Conservation (phyloP, 2,329 filamentous ascomycete genomes). For the Aureobasidium vineae region DNA sequence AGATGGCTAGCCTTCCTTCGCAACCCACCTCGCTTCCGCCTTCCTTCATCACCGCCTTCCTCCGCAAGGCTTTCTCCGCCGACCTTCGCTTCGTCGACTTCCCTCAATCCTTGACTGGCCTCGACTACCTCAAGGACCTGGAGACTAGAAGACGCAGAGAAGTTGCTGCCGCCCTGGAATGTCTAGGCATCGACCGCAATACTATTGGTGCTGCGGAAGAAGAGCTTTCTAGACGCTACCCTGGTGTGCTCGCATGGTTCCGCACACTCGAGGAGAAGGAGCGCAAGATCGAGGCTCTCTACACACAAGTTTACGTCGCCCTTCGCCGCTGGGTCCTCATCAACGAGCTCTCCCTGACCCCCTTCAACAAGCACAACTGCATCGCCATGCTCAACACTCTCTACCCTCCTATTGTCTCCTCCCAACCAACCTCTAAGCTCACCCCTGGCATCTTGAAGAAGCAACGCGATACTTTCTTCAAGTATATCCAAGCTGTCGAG, state of each 20-base stretch:
- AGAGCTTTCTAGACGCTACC: conserved; percentile 52
- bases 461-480: conserved; percentile 62
- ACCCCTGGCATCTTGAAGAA: conserved; percentile 52
- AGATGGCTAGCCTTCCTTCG: conserved; percentile 58
- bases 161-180: conserved; percentile 53
- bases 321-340: conserved; percentile 65
- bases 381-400: conserved; percentile 67
- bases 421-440: conserved; percentile 53
- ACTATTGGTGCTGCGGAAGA: conserved; percentile 49
- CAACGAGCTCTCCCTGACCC: conserved; percentile 61
- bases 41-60: conserved; percentile 61
- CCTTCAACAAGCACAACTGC: conserved; percentile 65
- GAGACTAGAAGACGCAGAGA: conserved; percentile 61
- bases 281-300: conserved; percentile 54
- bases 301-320: conserved; percentile 61
- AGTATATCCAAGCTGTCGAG: conserved; percentile 60
- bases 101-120: conserved; percentile 61
- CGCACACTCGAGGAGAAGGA: conserved; percentile 46
- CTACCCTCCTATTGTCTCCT: conserved; percentile 56
- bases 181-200: conserved; percentile 51
- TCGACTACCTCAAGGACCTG: conserved; percentile 65
- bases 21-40: conserved; percentile 63
- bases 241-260: conserved; percentile 58
- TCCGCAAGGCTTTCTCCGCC: conserved; percentile 58
- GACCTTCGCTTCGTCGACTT: conserved; percentile 61